Base-by-base conservation (phyloP, 129 eudicot species). In the Tanacetum coccineum region DNA sequence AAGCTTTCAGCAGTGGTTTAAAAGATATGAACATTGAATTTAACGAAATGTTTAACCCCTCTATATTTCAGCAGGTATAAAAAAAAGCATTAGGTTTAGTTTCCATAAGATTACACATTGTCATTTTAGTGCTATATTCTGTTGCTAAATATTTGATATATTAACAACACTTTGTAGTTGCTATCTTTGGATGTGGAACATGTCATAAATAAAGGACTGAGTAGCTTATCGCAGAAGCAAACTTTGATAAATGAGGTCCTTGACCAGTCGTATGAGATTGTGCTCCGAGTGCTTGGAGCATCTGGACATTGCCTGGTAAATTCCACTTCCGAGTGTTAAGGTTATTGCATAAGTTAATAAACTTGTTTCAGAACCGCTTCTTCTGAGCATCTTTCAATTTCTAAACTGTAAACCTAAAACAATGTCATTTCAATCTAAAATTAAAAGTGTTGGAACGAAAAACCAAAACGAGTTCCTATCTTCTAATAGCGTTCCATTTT, bases 1-100 rank as follows among this genome's bases (percentile, higher is more conserved):
- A 92, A 74, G 95, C 96, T 66, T 92, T 92, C 78, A 83, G 95
- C 59, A 85, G 95, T 60, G 95, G 98, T 56, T 74, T 88, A 58
- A 88, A 92, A 65, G 98, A 92, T 68, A 28, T 66, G 78, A 80
- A 83, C 20, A 67, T 85, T 20, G 95, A 88, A 30, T 85, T 85
- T 42, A 81, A 84, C 45, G 70, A 52, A 49, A 74, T 32, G 59
- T 53, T 74, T 45, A 91, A 91, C 66, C 82, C 95, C 45, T 77
- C 75, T 3, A 65, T 91, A 68, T 88, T 91, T 80, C 83, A 88
- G 55, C 92, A 88, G 89, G 96, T 88, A 67, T 20, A 56, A 40
- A 19, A 55, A 9, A 28, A 30, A 51, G 9, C 32, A 12, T 18
- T 22, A 55, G 42, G 42, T 7, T 49, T 49, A 49, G 18, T 48